Base-by-base conservation (phyloP, 2,329 filamentous ascomycete species). In the Beauveria pseudobassiana region DNA sequence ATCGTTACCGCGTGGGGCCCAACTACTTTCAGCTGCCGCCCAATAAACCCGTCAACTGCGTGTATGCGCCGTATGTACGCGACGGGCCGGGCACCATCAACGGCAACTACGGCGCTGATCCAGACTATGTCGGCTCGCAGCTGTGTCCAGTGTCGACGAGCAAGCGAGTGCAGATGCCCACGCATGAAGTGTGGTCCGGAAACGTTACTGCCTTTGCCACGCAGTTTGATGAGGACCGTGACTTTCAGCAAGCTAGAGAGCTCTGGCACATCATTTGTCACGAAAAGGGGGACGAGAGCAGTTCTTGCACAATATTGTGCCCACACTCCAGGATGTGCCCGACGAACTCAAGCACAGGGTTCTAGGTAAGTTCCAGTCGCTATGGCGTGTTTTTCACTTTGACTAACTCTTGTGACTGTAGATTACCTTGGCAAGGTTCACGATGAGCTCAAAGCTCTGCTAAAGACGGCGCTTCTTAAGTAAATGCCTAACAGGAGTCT, bases 1-100 rank as follows among this genome's bases (percentile, higher is more conserved):
- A 87, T 64, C 80, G 84, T 43, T 82, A 88, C 73, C 83, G 86
- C 50, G 74, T 82, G n/a, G 81, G 80, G 0, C 73, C 80, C 50
- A 83, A 83, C 62, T 70, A 79, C 49, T 51, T 51, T 22, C 77
- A 81, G 63, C 77, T 82, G 63, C 71, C 82, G 0, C 80, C 78
- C 2, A 66, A 63, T 22, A 72, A 72, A 24, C 57, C 62, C 0
- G 66, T 69, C 3, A 70, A 71, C 58, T 63, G 67, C 3, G 49
- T 51, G 26, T 51, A 51, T 9, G 49, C 49, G 26, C 69, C 69
- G 0, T 70, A 64, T 26, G 63, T 66, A 0, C 64, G 69, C 7
- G 69, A 70, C 20, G 49, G 49, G 28, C 49, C 49, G 7, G 69
- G 69, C 0, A 67, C 67, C 0, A 63, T 64, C 0, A 68, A 66